Evolutionary conservation across 371 early-diverging fungal genomes (phyloP).

Genomic region (Mucor sp.): DNA sequence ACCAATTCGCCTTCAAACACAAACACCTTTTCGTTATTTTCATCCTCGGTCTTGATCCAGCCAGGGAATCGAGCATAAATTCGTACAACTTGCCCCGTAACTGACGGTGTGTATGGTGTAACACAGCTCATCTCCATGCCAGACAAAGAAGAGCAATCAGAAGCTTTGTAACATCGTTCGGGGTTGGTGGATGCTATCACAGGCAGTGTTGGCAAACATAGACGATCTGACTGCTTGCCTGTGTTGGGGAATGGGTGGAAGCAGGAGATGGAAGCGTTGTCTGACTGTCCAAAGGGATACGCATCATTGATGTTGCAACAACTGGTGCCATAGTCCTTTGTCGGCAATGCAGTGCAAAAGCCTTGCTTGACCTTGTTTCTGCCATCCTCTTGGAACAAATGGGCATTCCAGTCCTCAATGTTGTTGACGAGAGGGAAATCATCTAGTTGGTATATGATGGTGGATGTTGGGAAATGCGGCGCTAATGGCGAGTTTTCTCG

Average conservation of each 20-base stretch:
- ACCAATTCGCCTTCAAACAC: slow-evolving; percentile 62
- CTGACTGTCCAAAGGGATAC: slow-evolving; percentile 57
- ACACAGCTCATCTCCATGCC: slow-evolving; percentile 43
- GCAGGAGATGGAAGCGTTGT: slow-evolving; percentile 50
- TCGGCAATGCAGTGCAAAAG: slow-evolving; percentile 40
- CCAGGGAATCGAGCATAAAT: slow-evolving; percentile 46
- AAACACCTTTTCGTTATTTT: slow-evolving; percentile 37
- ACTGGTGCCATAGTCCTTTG: slow-evolving; percentile 20
- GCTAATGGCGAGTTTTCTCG: slow-evolving; percentile 55
- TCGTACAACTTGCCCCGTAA: slow-evolving; percentile 57
- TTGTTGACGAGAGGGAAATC: slow-evolving; percentile 43
- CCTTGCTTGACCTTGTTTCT: slow-evolving; percentile 27
- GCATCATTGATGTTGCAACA: slow-evolving; percentile 57
- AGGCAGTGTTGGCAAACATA: slow-evolving; percentile 41
- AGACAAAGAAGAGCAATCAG: slow-evolving; percentile 29
- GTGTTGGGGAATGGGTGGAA: slow-evolving; percentile 39
- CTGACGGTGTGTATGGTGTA: slow-evolving; percentile 58
- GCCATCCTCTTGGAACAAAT: slow-evolving; percentile 33
- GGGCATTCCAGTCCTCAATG: slow-evolving; percentile 55
- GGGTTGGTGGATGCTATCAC: slow-evolving; percentile 33
- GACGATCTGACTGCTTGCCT: slow-evolving; percentile 2
- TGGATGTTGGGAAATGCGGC: slow-evolving; percentile 48
- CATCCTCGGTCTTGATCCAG: slow-evolving; percentile 32
- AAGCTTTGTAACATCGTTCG: slow-evolving; percentile 37
- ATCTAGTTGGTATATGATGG: slow-evolving; percentile 56